Conservation (phyloP, 2,329 filamentous ascomycete genomes). For the Epichloe scottii region DNA sequence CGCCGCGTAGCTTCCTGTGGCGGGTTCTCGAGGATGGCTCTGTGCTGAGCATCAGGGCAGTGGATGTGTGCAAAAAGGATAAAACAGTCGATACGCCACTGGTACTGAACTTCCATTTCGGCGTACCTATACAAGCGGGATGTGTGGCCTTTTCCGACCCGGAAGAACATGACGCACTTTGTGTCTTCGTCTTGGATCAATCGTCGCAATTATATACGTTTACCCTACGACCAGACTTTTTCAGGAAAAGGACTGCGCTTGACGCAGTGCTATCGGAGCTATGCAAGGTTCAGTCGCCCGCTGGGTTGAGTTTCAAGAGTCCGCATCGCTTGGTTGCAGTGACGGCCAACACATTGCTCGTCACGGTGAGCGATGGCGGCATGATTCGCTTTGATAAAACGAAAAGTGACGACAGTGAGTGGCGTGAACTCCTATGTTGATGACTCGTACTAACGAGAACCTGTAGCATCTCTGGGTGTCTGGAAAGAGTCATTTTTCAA, state of each 20-base stretch:
- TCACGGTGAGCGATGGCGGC: slow-evolving; percentile 70
- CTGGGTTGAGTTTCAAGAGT: slow-evolving; percentile 63
- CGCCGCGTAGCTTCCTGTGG: slow-evolving; percentile 84
- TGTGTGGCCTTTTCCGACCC: slow-evolving; percentile 77
- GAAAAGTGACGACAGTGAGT: slow-evolving; percentile 33
- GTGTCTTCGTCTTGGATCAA: slow-evolving; percentile 67
- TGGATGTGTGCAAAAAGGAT: slow-evolving; percentile 63
- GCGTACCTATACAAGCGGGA: slow-evolving; percentile 56
- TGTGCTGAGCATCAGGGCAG: slow-evolving; percentile 68
- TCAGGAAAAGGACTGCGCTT: slow-evolving; percentile 54
- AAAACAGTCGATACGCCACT: slow-evolving; percentile 57
- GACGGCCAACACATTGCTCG: slow-evolving; percentile 59
- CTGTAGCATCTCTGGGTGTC: slow-evolving; percentile 14
- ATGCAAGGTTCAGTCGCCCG: slow-evolving; percentile 61
- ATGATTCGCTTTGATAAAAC: slow-evolving; percentile 58
- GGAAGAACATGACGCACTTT: slow-evolving; percentile 63
- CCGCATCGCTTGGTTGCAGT: slow-evolving; percentile 72
- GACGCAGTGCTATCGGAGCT: slow-evolving; percentile 65
- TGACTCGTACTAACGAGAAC: not conserved
- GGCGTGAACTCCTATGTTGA: not conserved
- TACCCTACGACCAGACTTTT: slow-evolving; percentile 70
- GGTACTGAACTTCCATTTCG: slow-evolving; percentile 67
- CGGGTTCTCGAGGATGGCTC: slow-evolving; percentile 70
- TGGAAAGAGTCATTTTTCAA: slow-evolving; percentile 68
- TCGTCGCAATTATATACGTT: slow-evolving; percentile 74